These are phyloP conservation scores for Onygena corvina DNA, from an alignment of 2,329 filamentous ascomycete genomes.

Conservation along the genomic window DNA sequence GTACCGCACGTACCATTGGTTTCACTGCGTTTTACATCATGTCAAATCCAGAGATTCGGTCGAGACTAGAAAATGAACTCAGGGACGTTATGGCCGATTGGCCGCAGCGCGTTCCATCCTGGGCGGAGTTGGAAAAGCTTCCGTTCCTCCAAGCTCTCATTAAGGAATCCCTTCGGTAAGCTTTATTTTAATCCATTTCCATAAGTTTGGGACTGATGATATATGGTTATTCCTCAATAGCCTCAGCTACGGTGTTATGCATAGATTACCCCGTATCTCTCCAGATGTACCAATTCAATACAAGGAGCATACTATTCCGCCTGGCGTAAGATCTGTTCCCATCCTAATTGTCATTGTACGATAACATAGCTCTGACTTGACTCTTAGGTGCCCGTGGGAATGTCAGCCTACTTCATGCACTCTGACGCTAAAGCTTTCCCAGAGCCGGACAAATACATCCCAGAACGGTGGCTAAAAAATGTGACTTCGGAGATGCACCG, in stretches of 20 bases:
- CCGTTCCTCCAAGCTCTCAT: slow-evolving; percentile 21
- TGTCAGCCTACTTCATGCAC: slow-evolving; percentile 18
- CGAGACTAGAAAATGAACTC: slow-evolving; percentile 14
- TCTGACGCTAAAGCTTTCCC: slow-evolving; percentile 20
- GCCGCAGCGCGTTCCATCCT: slow-evolving; percentile 18
- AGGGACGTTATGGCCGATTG: slow-evolving; percentile 17
- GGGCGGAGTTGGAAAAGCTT: slow-evolving; percentile 1
- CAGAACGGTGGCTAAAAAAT: slow-evolving; percentile 25
- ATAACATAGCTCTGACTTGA: not conserved
- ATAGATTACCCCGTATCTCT: slow-evolving; percentile 16
- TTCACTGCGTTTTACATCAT: slow-evolving; percentile 16
- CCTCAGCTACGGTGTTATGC: slow-evolving; percentile 1
- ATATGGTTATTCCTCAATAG: not conserved
- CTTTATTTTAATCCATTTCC: not conserved
- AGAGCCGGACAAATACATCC: slow-evolving; percentile 20
- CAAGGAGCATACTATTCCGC: slow-evolving; percentile 16
- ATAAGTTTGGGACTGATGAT: not conserved
- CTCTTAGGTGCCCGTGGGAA: slow-evolving; percentile 16
- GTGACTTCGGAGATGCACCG: slow-evolving; percentile 15
- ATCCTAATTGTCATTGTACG: not conserved
- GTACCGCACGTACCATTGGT: slow-evolving; percentile 20
- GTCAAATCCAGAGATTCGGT: slow-evolving; percentile 7
- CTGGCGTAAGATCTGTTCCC: slow-evolving; percentile 14
- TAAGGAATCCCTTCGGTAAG: slow-evolving; percentile 21
- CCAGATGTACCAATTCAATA: slow-evolving; percentile 16